These are phyloP conservation scores for Trypanosomatidae sp. DNA, from an alignment of 208 protist genomes.

Conservation along the genomic window DNA sequence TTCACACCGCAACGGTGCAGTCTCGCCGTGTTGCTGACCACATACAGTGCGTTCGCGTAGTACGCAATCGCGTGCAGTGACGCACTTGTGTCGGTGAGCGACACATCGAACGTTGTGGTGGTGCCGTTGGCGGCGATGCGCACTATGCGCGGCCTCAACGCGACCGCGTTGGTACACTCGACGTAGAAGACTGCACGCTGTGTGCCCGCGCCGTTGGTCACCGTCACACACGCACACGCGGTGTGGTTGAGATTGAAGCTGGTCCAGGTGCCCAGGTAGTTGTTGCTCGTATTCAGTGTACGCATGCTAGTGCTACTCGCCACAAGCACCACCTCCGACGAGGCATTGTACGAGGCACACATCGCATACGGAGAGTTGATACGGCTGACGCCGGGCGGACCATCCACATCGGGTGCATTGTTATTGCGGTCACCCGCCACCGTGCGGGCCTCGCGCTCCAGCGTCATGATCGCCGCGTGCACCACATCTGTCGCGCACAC, in stretches of 20 bases:
- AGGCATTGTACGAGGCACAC: slow-evolving; percentile 14
- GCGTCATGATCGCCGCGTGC: slow-evolving; percentile 3
- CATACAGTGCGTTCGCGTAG: slow-evolving; percentile 1
- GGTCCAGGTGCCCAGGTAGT: slow-evolving; percentile 8
- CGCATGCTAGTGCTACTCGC: slow-evolving; percentile 16
- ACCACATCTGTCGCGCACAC: too few species aligned
- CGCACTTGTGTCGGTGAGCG: not conserved
- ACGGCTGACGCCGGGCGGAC: slow-evolving; percentile 10
- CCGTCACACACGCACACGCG: not conserved
- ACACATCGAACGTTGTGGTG: slow-evolving; percentile 1
- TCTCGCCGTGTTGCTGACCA: not conserved
- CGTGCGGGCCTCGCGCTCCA: slow-evolving; percentile 9
- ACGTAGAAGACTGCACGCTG: too few species aligned
- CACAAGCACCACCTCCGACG: slow-evolving; percentile 11
- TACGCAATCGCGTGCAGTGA: slow-evolving; percentile 2
- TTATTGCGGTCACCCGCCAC: slow-evolving; percentile 12
- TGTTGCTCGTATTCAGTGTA: slow-evolving; percentile 13
- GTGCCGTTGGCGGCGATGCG: slow-evolving; percentile 6
- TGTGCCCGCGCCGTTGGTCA: not conserved
- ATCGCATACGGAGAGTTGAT: slow-evolving; percentile 17
- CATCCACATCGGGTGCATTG: slow-evolving; percentile 9
- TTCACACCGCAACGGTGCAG: slow-evolving; percentile 6
- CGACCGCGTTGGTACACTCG: too few species aligned
- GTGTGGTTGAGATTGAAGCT: too few species aligned
- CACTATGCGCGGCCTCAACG: not conserved